phyloP scores from a whole-genome alignment of 768 basidiomycete genomes.

The Leccinum longicurvipes region DNA sequence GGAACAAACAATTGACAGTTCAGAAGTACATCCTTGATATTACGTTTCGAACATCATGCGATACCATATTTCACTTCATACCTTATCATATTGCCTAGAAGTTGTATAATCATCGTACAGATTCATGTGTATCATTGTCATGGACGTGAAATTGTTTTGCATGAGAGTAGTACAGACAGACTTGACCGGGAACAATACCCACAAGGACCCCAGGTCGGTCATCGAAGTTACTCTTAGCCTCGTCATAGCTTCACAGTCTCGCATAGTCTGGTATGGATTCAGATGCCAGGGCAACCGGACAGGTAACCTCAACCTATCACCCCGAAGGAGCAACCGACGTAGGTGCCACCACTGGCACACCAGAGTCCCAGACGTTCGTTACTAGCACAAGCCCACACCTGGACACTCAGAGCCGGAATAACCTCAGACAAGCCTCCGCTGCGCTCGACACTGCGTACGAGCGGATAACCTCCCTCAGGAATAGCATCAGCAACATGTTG shows the following conservation, averaged over 20 bases:
- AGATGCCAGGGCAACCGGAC: slow-evolving; percentile 9
- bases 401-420: slow-evolving; percentile 32
- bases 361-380: slow-evolving; percentile 2
- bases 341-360: neutral
- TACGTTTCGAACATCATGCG: slow-evolving; percentile 1
- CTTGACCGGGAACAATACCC: neutral
- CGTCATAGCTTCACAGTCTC: neutral
- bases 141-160: neutral
- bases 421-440: slow-evolving; percentile 48
- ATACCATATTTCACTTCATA: neutral
- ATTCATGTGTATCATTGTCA: slow-evolving; percentile 9
- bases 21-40: slow-evolving; percentile 5
- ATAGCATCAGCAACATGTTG: slow-evolving; percentile 44
- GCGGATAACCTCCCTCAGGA: slow-evolving; percentile 53
- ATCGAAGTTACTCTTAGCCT: neutral
- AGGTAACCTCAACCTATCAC: slow-evolving; percentile 9
- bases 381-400: slow-evolving; percentile 10
- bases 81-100: neutral
- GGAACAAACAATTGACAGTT: neutral
- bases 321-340: slow-evolving; percentile 11
- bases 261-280: slow-evolving; percentile 18
- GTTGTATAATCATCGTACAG: slow-evolving; percentile 16
- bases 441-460: slow-evolving; percentile 53
- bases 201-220: neutral
- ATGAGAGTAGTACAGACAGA: neutral